These are phyloP conservation scores for Nymphaea thermarum DNA, from an alignment of 164 flowering plant species.

Conservation along the genomic window DNA sequence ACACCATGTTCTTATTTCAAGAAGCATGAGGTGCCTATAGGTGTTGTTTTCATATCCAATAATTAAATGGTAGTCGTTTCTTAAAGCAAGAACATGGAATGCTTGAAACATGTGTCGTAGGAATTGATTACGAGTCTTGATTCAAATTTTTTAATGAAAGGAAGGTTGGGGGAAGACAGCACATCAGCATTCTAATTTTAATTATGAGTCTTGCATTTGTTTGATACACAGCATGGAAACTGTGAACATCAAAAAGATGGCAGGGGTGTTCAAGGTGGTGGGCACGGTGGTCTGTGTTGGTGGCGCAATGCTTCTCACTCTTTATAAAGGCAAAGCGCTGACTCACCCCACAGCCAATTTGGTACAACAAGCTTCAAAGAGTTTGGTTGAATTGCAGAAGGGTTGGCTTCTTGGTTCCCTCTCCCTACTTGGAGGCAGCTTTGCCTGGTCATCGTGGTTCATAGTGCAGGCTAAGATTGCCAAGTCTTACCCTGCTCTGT, in stretches of 20 bases:
- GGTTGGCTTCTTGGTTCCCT: slow-evolving; percentile 45
- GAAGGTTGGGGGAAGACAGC: too few species aligned
- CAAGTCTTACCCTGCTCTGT: slow-evolving; percentile 45
- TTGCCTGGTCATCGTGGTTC: slow-evolving; percentile 86
- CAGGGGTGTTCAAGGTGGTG: slow-evolving; percentile 58
- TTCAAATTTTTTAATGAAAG: too few species aligned
- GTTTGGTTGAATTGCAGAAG: slow-evolving; percentile 1
- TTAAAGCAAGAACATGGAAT: too few species aligned
- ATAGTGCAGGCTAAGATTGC: slow-evolving; percentile 48
- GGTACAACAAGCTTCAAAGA: neutral
- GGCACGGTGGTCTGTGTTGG: slow-evolving; percentile 50
- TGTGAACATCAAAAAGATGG: slow-evolving; percentile 31
- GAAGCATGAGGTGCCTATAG: neutral
- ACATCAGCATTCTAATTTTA: too few species aligned
- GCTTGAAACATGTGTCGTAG: too few species aligned
- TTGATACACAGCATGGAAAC: slow-evolving; percentile 44
- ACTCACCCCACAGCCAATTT: slow-evolving; percentile 6
- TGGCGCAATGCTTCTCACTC: slow-evolving; percentile 54
- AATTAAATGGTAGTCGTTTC: too few species aligned
- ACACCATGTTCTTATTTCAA: neutral
- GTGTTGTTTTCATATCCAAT: too few species aligned
- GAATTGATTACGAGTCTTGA: too few species aligned
- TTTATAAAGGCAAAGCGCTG: slow-evolving; percentile 58
- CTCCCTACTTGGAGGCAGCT: slow-evolving; percentile 30
- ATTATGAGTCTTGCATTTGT: too few species aligned